These are phyloP conservation scores for Talaromyces adpressus DNA, from an alignment of 495 filamentous ascomycete genomes.

Conservation along the genomic window DNA sequence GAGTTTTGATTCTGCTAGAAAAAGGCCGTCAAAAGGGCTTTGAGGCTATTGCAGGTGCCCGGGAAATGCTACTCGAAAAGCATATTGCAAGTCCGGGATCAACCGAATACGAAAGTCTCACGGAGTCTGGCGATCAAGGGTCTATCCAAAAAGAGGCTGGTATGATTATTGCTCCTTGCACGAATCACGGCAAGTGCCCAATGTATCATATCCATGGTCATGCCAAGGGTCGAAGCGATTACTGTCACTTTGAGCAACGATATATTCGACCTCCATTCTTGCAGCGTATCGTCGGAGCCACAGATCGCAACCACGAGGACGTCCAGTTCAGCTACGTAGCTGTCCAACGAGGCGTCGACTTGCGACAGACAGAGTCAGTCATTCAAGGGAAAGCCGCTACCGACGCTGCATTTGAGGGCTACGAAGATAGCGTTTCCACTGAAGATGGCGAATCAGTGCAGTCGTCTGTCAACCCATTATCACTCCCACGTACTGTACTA, in stretches of 20 bases:
- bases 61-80: slow-evolving; percentile 66
- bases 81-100: slow-evolving; percentile 63
- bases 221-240: slow-evolving; percentile 69
- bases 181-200: slow-evolving; percentile 80
- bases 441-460: slow-evolving; percentile 4
- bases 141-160: slow-evolving; percentile 58
- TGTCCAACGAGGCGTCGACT: slow-evolving; percentile 68
- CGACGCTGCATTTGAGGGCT: slow-evolving; percentile 45
- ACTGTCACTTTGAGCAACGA: slow-evolving; percentile 84
- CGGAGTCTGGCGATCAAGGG: slow-evolving; percentile 27
- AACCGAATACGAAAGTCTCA: slow-evolving; percentile 32
- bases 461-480: slow-evolving; percentile 47
- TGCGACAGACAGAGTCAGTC: slow-evolving; percentile 32
- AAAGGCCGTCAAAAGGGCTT: slow-evolving; percentile 90
- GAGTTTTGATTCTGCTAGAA: slow-evolving; percentile 80
- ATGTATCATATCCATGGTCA: slow-evolving; percentile 72
- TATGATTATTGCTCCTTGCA: slow-evolving; percentile 95
- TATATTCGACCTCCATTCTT: slow-evolving; percentile 78
- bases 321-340: slow-evolving; percentile 82
- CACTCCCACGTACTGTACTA: slow-evolving; percentile 70
- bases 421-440: slow-evolving; percentile 23
- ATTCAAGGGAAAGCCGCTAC: slow-evolving; percentile 35
- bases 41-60: slow-evolving; percentile 79
- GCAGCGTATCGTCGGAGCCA: slow-evolving; percentile 66
- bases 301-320: slow-evolving; percentile 79